These are phyloP conservation scores for Dichomitus squalens DNA, from an alignment of 1,284 basidiomycete genomes.

Conservation along the genomic window DNA sequence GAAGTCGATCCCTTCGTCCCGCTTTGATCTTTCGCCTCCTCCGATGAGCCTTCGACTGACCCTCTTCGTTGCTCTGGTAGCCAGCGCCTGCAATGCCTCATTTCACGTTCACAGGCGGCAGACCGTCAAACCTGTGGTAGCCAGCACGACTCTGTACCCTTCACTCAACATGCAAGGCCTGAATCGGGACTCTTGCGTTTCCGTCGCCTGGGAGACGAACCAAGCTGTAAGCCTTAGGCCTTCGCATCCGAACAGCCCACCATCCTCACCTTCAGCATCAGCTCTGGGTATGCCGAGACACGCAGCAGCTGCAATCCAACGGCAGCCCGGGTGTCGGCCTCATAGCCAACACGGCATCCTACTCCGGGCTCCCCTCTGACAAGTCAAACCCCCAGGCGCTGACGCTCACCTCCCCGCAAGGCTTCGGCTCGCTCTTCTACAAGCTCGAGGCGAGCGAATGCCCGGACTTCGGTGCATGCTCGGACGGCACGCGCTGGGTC, in stretches of 20 bases:
- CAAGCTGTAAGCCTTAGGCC: not conserved
- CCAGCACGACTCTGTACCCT: not conserved
- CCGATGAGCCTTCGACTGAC: not conserved
- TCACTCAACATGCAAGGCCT: not conserved
- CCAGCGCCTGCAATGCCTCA: too few species aligned
- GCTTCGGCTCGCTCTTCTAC: not conserved
- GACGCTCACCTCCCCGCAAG: not conserved
- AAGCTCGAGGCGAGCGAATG: not conserved
- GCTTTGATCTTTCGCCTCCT: too few species aligned
- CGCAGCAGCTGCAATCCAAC: not conserved
- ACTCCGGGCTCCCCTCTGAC: not conserved
- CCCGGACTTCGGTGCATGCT: not conserved
- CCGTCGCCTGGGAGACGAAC: not conserved
- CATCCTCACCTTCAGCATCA: not conserved
- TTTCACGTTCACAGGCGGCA: conserved; percentile 1
- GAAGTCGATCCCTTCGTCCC: too few species aligned
- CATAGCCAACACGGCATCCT: not conserved
- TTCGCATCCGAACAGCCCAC: too few species aligned
- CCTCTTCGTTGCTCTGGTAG: too few species aligned
- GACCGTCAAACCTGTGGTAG: not conserved
- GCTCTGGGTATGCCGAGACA: not conserved
- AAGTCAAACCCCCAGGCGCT: not conserved
- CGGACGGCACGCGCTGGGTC: not conserved
- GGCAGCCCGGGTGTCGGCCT: not conserved
- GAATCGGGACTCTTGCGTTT: not conserved